phyloP scores from a whole-genome alignment of 1,284 basidiomycete species.

The Malassezia cuniculi region DNA sequence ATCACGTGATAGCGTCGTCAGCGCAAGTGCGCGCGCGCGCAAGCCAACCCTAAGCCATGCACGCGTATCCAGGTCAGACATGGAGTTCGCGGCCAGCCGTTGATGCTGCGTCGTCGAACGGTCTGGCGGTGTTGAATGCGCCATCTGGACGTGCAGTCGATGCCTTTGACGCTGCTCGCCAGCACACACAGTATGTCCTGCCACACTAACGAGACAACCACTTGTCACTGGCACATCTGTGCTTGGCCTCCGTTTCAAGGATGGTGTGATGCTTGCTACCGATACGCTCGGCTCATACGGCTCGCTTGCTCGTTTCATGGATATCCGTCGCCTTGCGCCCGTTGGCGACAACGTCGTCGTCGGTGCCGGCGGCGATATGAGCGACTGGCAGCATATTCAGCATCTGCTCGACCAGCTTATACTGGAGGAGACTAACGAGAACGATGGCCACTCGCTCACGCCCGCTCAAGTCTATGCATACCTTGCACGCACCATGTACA shows the following conservation, averaged over 20 bases:
- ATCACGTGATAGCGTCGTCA: constrained; percentile 13
- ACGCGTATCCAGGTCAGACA: constrained; percentile 12
- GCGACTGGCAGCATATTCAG: constrained; percentile 91
- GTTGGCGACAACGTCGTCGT: constrained; percentile 69
- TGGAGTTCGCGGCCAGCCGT: constrained; percentile 12
- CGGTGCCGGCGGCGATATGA: constrained; percentile 90
- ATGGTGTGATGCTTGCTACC: constrained; percentile 97
- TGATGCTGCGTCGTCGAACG: constrained; percentile 4
- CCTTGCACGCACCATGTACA: constrained; percentile 81
- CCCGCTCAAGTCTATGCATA: constrained; percentile 88
- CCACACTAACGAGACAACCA: constrained; percentile 52
- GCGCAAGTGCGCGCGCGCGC: constrained; percentile 1
- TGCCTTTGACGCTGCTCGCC: constrained; percentile 14
- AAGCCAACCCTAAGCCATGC: neutral
- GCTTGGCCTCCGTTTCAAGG: constrained; percentile 82
- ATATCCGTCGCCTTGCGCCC: constrained; percentile 71
- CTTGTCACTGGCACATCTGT: constrained; percentile 95
- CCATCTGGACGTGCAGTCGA: constrained; percentile 1
- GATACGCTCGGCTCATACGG: constrained; percentile 97
- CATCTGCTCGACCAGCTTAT: constrained; percentile 47
- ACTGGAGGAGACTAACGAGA: constrained; percentile 64
- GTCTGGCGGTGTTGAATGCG: constrained; percentile 3
- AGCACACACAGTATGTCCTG: constrained; percentile 11
- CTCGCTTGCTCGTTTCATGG: constrained; percentile 91
- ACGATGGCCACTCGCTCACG: constrained; percentile 72